These are phyloP conservation scores for Erodium trifolium DNA, from an alignment of 441 rosid genomes.

Conservation along the genomic window DNA sequence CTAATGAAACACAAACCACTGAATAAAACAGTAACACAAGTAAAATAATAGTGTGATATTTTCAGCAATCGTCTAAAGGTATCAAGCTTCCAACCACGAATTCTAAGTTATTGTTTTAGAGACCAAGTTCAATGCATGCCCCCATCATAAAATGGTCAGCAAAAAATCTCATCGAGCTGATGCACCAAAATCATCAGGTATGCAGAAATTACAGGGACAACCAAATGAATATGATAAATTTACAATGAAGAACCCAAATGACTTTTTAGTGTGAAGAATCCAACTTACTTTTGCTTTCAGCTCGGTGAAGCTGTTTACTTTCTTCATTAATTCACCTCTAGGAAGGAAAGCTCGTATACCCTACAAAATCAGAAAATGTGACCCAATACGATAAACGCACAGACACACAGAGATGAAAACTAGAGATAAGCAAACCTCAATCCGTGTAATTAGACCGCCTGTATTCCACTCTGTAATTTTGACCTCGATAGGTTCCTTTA, in stretches of 20 bases:
- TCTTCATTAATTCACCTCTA: constrained; percentile 62
- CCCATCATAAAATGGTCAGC: neutral
- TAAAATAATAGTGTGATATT: neutral
- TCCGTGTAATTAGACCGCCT: constrained; percentile 76
- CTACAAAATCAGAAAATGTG: constrained; percentile 30
- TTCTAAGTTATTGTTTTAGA: neutral
- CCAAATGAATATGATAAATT: constrained; percentile 11
- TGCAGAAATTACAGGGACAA: neutral
- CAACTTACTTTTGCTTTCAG: constrained; percentile 75
- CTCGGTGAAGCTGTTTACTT: constrained; percentile 67
- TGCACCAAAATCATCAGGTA: neutral
- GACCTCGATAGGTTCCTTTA: constrained; percentile 72
- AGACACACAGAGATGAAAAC: constrained; percentile 8
- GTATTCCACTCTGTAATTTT: constrained; percentile 83
- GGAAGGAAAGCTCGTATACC: constrained; percentile 92
- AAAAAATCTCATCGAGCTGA: neutral
- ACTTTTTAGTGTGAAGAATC: constrained; percentile 8
- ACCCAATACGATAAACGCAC: neutral
- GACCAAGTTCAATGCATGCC: neutral
- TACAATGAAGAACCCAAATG: constrained; percentile 2
- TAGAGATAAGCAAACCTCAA: constrained; percentile 47
- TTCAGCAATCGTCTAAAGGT: neutral
- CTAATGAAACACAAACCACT: constrained; percentile 11
- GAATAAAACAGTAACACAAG: constrained; percentile 1
- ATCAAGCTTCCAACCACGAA: neutral